Base-by-base conservation (phyloP, 176 grass and related monocot genomes). In the Calamus simplicifolius region DNA sequence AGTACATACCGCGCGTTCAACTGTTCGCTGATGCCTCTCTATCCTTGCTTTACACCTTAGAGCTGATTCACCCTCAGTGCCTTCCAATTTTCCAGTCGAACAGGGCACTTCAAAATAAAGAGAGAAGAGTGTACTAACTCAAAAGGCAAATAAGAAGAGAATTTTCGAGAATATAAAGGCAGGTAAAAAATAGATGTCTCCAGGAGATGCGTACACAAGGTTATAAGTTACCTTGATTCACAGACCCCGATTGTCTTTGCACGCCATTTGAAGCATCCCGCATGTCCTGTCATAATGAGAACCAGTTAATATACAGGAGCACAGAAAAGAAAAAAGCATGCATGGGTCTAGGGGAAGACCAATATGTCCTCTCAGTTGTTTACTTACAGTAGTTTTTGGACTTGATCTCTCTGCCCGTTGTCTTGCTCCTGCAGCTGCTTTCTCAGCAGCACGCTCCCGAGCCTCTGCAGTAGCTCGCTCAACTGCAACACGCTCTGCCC, bases 401-500 rank as follows among this genome's bases (percentile, higher is more conserved):
- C 31, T 38, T 38, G 31, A 80, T 61, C 75, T 72, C 49, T 81
- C 86, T 30, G 75, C 79, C 59, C 83, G 77, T 49, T 95, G 83
- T 43, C 79, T 82, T 69, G 63, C 79, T 79, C 87, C 78, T 57
- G 65, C 80, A 81, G 83, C 80, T 77, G 82, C 79, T 68, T 85
- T 90, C 19, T 86, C 86, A 64, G 93, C 83, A 29, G 87, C 88
- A 56, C 93, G 89, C 72, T 89, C 87, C 13, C 87, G 67, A 78
- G 87, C 88, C 82, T 98, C 93, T 6, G 81, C 59, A 27, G 83
- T 95, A 56, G 91, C 91, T 81, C 91, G 81, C 67, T 87, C 83
- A 64, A 95, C 91, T 64, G 91, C 91, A 73, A 82, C 86, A 69
- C 91, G 86, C 76, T 95, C 91, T 53, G 68, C 82, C 74, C 82